Evolutionary conservation across 2,329 filamentous ascomycete species (phyloP).

Genomic region (Hortaea sp.): DNA sequence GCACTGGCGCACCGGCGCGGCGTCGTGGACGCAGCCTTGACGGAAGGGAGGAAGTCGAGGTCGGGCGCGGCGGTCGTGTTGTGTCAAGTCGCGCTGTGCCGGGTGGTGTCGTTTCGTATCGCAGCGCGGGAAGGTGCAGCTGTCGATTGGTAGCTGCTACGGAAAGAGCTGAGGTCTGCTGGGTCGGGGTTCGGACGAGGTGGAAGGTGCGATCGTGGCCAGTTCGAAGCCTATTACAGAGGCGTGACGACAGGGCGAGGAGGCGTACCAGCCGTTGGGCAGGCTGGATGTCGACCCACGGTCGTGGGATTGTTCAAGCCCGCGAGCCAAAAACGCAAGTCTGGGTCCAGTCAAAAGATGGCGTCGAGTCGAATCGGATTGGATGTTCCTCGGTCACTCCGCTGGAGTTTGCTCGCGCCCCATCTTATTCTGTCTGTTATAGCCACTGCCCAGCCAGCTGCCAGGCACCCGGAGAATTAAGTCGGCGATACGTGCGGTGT

Average conservation of each 20-base stretch:
- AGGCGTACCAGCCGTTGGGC: not conserved
- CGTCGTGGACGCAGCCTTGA: not conserved
- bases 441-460: not conserved
- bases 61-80: not conserved
- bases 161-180: not conserved
- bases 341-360: not conserved
- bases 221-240: not conserved
- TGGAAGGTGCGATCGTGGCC: not conserved
- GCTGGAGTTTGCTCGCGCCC: not conserved
- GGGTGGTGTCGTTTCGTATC: too few relatives aligned
- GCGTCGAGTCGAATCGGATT: not conserved
- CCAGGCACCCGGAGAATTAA: not conserved
- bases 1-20: not conserved
- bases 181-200: too few relatives aligned
- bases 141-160: not conserved
- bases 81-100: not conserved
- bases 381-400: not conserved
- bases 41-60: not conserved
- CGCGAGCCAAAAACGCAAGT: not conserved
- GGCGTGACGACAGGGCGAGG: not conserved
- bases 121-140: not conserved
- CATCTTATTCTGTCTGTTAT: not conserved
- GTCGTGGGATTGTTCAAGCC: not conserved
- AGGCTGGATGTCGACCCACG: not conserved
- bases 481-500: not conserved